These are phyloP conservation scores for Elongisporangium prolatum DNA, from an alignment of 352 stramenopile genomes.

Conservation along the genomic window DNA sequence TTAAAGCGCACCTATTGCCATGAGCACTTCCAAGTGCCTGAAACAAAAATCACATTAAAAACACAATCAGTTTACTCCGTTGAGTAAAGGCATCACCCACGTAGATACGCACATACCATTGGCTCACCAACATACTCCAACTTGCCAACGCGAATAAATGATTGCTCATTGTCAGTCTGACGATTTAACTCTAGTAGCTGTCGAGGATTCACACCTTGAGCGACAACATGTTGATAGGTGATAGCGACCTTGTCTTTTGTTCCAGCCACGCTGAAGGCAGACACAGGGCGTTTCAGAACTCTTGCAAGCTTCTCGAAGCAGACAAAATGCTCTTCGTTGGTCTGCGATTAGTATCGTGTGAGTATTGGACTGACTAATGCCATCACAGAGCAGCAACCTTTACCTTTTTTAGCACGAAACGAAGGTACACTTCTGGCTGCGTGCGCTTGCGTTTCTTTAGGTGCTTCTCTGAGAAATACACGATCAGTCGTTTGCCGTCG, in stretches of 20 bases:
- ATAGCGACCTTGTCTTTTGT: conserved; percentile 78
- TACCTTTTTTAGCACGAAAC: conserved; percentile 71
- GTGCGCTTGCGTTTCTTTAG: conserved; percentile 70
- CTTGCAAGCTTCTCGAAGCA: conserved; percentile 58
- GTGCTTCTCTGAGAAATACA: conserved; percentile 54
- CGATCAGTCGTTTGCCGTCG: conserved; percentile 46
- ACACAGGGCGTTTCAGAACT: conserved; percentile 33
- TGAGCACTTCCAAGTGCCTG: conserved; percentile 41
- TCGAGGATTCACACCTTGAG: conserved; percentile 35
- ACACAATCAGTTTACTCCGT: neutral
- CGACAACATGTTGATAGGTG: conserved; percentile 54
- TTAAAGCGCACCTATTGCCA: conserved; percentile 39
- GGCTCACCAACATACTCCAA: conserved; percentile 44
- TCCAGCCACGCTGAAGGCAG: conserved; percentile 56
- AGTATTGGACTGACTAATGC: neutral
- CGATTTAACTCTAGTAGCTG: conserved; percentile 37
- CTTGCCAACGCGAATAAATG: conserved; percentile 35
- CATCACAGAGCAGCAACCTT: neutral
- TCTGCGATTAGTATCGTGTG: conserved; percentile 15
- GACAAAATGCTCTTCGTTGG: conserved; percentile 67
- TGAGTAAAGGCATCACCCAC: neutral
- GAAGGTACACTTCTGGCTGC: conserved; percentile 42
- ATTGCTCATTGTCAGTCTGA: conserved; percentile 3
- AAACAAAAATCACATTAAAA: neutral
- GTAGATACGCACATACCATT: conserved; percentile 26